Evolutionary conservation across 2,329 filamentous ascomycete species (phyloP).

Genomic region (Knufia petricola): DNA sequence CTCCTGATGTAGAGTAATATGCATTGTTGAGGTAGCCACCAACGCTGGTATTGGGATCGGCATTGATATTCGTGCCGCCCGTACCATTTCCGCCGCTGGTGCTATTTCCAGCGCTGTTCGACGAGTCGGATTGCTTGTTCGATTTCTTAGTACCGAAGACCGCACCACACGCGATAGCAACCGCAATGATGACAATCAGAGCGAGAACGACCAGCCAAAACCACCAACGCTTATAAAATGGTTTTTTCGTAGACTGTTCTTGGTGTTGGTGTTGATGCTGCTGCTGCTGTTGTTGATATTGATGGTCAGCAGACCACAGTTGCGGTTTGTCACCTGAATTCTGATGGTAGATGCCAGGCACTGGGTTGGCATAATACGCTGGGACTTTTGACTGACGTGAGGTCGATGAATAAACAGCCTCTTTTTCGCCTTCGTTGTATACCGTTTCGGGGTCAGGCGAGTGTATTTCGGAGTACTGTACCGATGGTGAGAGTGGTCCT

Average conservation of each 20-base stretch:
- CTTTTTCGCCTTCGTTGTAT: constrained; percentile 6
- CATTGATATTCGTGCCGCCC: neutral
- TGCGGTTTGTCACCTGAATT: constrained; percentile 8
- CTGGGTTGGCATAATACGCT: constrained; percentile 7
- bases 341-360: constrained; percentile 4
- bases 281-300: no score
- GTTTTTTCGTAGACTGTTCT: constrained; percentile 1
- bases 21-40: constrained; percentile 22
- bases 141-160: constrained; percentile 8
- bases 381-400: constrained; percentile 3
- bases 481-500: constrained; percentile 8
- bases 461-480: constrained; percentile 8
- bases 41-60: neutral
- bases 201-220: neutral
- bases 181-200: constrained; percentile 3
- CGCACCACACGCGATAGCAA: constrained; percentile 5
- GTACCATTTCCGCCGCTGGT: no score
- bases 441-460: constrained; percentile 3
- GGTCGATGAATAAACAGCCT: constrained; percentile 1
- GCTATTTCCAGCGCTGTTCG: no score
- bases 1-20: constrained; percentile 33
- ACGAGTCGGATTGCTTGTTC: neutral
- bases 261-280: neutral
- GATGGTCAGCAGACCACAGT: neutral
- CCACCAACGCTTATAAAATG: constrained; percentile 8